These are phyloP conservation scores for Talaromyces sp. DNA, from an alignment of 2,329 filamentous ascomycete genomes.

Conservation along the genomic window DNA sequence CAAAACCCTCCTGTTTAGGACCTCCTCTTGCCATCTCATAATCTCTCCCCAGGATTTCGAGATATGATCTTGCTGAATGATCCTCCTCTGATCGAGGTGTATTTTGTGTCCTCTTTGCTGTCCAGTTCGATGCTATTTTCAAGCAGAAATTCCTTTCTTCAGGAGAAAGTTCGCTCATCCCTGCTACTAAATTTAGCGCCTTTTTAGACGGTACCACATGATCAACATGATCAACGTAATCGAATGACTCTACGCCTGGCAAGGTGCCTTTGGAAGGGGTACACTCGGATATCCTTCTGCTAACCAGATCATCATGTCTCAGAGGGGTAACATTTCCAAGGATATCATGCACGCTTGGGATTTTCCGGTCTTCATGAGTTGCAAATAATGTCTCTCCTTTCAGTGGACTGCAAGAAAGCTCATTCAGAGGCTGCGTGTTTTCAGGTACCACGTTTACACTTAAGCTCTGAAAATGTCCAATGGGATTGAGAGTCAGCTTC, in stretches of 20 bases:
- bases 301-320: not conserved
- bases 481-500: not conserved
- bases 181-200: not conserved
- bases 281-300: slow-evolving; percentile 19
- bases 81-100: not conserved
- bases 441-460: not conserved
- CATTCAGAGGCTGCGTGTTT: not conserved
- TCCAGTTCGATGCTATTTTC: not conserved
- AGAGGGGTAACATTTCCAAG: not conserved
- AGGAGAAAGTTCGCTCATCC: not conserved
- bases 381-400: not conserved
- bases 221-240: not conserved
- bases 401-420: not conserved
- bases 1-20: not conserved
- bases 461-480: not conserved
- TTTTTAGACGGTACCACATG: slow-evolving; percentile 2
- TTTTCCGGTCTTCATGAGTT: not conserved
- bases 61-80: too few species aligned
- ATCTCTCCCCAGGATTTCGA: too few species aligned
- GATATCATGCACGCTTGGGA: not conserved
- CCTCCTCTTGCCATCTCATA: not conserved
- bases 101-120: not conserved
- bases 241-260: slow-evolving; percentile 4
- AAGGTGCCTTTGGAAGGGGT: not conserved
- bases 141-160: not conserved